Evolutionary conservation across 495 filamentous ascomycete genomes (phyloP), one percentile per base, ranked within the genome.

Genomic region (Podospora fimiseda): DNA sequence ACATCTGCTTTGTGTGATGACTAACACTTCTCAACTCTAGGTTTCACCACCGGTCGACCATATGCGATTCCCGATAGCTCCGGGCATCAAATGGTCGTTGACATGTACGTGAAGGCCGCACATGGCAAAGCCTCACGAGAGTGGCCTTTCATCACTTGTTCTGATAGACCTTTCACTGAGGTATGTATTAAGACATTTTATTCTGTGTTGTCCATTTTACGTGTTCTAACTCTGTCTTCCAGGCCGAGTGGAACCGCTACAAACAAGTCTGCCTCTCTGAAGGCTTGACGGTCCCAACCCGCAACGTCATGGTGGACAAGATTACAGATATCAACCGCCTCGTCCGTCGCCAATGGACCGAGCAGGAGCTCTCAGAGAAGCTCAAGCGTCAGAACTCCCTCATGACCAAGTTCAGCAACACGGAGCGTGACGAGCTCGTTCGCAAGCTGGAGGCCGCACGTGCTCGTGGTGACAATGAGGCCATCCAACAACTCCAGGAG

Each of bases 221-320:
- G 9, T 37, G 39, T 27, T 60, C 64, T 78, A 61, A 65, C 50
- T 2, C 9, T 42, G 6, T 50, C 39, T 42, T 47, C 4, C 50
- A 92, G 88, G 67, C 77, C 33, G 93, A 97, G 62, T 87, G 83
- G 65, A 83, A 82, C 51, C 89, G 88, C n/a, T 94, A 89, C 67
- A 87, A 87, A 57, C 81, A 82, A 52, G 84, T 82, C 21, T 80
- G 89, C 68, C 70, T 80, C 13, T 77, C 83, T 18, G 88, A 92
- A 20, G 83, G 83, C 54, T 71, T 86, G 46, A 73, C 84, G 15
- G 66, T 94, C 33, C 87, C 90, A 18, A 87, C 80, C 2, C 80
- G 78, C 48, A 71, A 81, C 4, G 76, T 78, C 55, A 69, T 97
- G 1, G 67, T 74, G 14, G 66, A 70, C 42, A 95, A 96, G 69